A percentile compares a stretch with the other conserved stretches of the same genome.
Conservation (phyloP, 108 stramenopile species). For the Cyclotella cryptica region DNA sequence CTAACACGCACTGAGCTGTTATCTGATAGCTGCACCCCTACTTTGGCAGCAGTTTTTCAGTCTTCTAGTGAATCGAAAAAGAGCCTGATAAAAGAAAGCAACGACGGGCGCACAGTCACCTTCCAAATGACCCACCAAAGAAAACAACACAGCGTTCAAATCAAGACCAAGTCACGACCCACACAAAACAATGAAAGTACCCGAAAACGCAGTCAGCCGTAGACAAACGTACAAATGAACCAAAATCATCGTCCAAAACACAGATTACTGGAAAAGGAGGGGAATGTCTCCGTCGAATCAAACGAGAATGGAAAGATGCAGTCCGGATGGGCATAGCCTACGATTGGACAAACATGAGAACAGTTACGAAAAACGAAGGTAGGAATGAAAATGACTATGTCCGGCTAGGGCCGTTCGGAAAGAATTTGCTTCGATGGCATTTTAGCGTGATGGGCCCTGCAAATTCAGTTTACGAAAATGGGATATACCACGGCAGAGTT, state of each 20-base stretch:
- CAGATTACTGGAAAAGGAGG: slow-evolving; percentile 4
- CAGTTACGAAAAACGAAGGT: slow-evolving; percentile 6
- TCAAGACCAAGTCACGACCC: neutral
- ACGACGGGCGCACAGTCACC: slow-evolving; percentile 3
- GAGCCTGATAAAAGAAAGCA: slow-evolving; percentile 4
- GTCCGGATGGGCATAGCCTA: slow-evolving; percentile 83
- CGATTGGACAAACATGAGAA: slow-evolving; percentile 74
- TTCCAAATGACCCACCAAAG: slow-evolving; percentile 3
- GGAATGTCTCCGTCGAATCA: slow-evolving; percentile 73
- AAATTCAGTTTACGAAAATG: slow-evolving; percentile 69
- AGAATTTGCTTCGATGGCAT: slow-evolving; percentile 88
- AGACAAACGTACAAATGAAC: neutral
- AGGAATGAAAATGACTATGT: too few species aligned
- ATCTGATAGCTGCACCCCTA: neutral
- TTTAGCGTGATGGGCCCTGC: slow-evolving; percentile 80
- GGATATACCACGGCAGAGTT: slow-evolving; percentile 90
- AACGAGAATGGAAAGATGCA: slow-evolving; percentile 84
- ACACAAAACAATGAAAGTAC: too few species aligned
- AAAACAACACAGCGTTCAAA: slow-evolving; percentile 24
- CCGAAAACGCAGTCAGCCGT: too few species aligned
- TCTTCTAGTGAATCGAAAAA: slow-evolving; percentile 16
- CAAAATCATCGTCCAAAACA: neutral
- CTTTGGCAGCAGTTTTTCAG: neutral
- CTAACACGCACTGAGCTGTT: neutral
- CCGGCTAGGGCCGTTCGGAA: slow-evolving; percentile 77